Conservation (phyloP, 352 stramenopile genomes). For the Phytophthora tubulina region DNA sequence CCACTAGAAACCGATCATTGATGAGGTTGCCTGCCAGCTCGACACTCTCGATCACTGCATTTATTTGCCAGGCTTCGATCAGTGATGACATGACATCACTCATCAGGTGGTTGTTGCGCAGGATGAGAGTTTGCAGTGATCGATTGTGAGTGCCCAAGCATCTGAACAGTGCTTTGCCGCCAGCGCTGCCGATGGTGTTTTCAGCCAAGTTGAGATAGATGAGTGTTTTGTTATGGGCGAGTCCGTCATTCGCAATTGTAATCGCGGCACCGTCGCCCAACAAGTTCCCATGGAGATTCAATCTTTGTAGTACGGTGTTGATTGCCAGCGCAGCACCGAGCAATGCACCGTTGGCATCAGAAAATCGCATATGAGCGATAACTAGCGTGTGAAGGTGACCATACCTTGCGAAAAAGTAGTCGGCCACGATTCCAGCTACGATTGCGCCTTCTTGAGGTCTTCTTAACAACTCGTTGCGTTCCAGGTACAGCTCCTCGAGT, state of each 20-base stretch:
- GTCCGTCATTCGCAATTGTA: conserved; percentile 51
- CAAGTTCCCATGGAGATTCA: conserved; percentile 73
- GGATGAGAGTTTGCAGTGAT: conserved; percentile 55
- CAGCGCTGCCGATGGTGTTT: conserved; percentile 61
- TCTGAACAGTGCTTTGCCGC: conserved; percentile 58
- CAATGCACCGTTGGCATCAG: conserved; percentile 44
- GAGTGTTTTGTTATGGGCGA: conserved; percentile 54
- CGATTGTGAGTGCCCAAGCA: conserved; percentile 48
- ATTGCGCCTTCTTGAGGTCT: conserved; percentile 38
- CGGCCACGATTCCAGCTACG: conserved; percentile 58
- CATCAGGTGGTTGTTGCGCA: conserved; percentile 72
- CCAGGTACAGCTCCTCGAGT: conserved; percentile 70
- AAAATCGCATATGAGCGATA: conserved; percentile 54
- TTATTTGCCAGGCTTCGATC: conserved; percentile 46
- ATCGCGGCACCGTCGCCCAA: conserved; percentile 53
- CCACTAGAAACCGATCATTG: conserved; percentile 45
- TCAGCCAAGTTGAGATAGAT: conserved; percentile 68
- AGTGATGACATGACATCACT: conserved; percentile 57
- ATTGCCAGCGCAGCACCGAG: conserved; percentile 61
- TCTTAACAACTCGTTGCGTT: conserved; percentile 54
- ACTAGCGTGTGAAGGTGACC: conserved; percentile 59
- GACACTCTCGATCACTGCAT: conserved; percentile 51
- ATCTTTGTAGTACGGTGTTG: conserved; percentile 61
- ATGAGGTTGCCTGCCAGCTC: conserved; percentile 73
- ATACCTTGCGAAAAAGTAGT: conserved; percentile 85